These are phyloP conservation scores for Sarocladium oryzae DNA, from an alignment of 2,329 filamentous ascomycete genomes.

Conservation along the genomic window DNA sequence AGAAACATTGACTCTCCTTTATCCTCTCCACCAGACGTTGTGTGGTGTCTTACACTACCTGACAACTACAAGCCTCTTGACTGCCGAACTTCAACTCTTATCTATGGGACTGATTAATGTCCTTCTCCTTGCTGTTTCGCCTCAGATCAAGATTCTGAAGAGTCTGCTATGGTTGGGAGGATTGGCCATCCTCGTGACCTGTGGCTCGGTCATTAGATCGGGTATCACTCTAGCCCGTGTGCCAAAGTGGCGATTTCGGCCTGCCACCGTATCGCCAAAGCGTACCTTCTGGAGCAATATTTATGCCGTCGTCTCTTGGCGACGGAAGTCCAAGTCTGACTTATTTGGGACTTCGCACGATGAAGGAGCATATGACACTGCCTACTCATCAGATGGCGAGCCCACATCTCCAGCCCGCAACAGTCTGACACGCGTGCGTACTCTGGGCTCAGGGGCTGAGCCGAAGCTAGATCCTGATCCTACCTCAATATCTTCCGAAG, in stretches of 20 bases:
- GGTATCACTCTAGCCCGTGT: slow-evolving; percentile 81
- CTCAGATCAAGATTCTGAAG: slow-evolving; percentile 80
- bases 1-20: slow-evolving; percentile 61
- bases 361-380: slow-evolving; percentile 24
- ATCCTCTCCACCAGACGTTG: slow-evolving; percentile 76
- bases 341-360: slow-evolving; percentile 21
- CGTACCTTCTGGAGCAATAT: slow-evolving; percentile 39
- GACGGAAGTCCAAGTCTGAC: slow-evolving; percentile 27
- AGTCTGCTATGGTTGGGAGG: slow-evolving; percentile 81
- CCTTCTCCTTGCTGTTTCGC: slow-evolving; percentile 67
- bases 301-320: slow-evolving; percentile 1
- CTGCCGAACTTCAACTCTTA: slow-evolving; percentile 81
- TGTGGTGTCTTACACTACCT: slow-evolving; percentile 69
- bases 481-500: slow-evolving; percentile 15
- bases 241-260: slow-evolving; percentile 82
- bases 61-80: slow-evolving; percentile 81
- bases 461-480: slow-evolving; percentile 12
- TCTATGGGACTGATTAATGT: slow-evolving; percentile 78
- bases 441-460: slow-evolving; percentile 19
- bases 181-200: slow-evolving; percentile 65
- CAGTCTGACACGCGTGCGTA: slow-evolving; percentile 21
- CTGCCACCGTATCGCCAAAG: slow-evolving; percentile 32
- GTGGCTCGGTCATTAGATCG: slow-evolving; percentile 70
- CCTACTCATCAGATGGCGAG: slow-evolving; percentile 26
- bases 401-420: slow-evolving; percentile 13